Conservation (phyloP, 352 stramenopile species). For the Phytophthora melonis region DNA sequence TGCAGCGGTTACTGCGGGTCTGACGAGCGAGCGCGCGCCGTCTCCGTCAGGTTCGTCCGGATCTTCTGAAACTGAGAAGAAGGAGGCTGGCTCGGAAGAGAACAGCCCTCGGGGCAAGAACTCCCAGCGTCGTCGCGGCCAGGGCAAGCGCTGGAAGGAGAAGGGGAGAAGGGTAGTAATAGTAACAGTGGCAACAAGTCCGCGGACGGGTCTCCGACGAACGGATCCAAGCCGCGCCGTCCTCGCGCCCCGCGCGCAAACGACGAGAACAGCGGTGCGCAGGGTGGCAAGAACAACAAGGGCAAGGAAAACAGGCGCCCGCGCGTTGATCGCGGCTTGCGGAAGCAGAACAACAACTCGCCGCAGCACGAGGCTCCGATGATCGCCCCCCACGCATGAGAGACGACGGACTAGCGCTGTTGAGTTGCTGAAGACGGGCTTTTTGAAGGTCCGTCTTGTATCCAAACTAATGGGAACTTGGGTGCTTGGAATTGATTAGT, state of each 20-base stretch:
- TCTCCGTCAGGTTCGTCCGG: conserved; percentile 40
- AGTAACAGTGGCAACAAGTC: conserved; percentile 44
- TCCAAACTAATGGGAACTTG: too few relatives aligned
- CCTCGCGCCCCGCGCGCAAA: conserved; percentile 38
- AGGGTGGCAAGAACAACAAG: conserved; percentile 30
- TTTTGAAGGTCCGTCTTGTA: too few relatives aligned
- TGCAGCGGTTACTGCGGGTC: conserved; percentile 46
- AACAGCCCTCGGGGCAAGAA: conserved; percentile 39
- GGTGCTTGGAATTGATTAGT: too few relatives aligned
- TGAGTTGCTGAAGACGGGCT: too few relatives aligned
- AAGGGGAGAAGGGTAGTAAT: conserved; percentile 41
- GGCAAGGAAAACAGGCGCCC: conserved; percentile 53
- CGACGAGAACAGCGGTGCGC: conserved; percentile 36
- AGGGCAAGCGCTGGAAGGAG: conserved; percentile 44
- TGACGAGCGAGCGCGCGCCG: conserved; percentile 27
- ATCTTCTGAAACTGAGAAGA: conserved; percentile 40
- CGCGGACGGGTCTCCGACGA: conserved; percentile 38
- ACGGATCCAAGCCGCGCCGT: conserved; percentile 43
- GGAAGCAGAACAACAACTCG: conserved; percentile 43
- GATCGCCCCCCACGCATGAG: conserved; percentile 47
- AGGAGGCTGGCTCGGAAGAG: conserved; percentile 15
- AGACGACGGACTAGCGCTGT: background rate
- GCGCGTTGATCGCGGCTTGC: conserved; percentile 46
- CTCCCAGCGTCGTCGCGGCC: conserved; percentile 43
- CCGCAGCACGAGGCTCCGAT: conserved; percentile 37